Base-by-base conservation (phyloP, 257 asterid species). In the Jacaranda copaia region DNA sequence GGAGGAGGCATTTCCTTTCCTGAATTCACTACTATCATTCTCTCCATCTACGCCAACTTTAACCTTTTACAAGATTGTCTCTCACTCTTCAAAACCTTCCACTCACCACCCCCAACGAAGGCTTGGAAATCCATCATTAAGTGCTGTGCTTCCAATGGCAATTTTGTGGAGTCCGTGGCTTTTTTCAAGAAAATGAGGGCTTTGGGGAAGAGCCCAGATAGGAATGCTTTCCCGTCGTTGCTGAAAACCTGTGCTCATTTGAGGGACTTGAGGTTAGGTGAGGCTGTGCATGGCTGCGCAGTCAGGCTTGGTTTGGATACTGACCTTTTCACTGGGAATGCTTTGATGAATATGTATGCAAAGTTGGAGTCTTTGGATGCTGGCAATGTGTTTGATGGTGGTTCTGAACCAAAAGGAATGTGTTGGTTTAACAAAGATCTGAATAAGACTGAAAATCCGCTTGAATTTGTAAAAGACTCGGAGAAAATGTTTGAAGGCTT, bases 291-390 rank as follows among this genome's bases (percentile, higher is more conserved):
- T 83, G 95, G 96, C 3, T 91, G 89, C 73, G 85, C 81, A 6
- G 79, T 95, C 5, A 83, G 89, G 81, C 85, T 86, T 72, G 97
- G 98, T 6, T 77, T 91, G 81, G 94, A 87, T 42, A 13, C 64
- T 15, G 98, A 93, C 72, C 87, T 88, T 78, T 91, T 87, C 62
- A 92, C 98, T n/a, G 97, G 95, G 58, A 94, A 92, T 78, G 97
- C 99, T 0, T 81, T 95, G 62, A 90, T 95, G 98, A 89, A 87
- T 70, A 87, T 95, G 98, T 95, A 95, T 79, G 90, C 88, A 6
- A 91, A 90, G 87, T 76, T 95, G 93, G 92, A 85, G 80, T 16
- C 56, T 57, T 79, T 52, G 14, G 73, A 5, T 76, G 87, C 62
- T 2, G 64, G 5, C 3, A 19, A 79, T 8, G 72, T 86, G 94